Conservation (phyloP, 1,284 basidiomycete genomes). For the Ganoderma meredithae region DNA sequence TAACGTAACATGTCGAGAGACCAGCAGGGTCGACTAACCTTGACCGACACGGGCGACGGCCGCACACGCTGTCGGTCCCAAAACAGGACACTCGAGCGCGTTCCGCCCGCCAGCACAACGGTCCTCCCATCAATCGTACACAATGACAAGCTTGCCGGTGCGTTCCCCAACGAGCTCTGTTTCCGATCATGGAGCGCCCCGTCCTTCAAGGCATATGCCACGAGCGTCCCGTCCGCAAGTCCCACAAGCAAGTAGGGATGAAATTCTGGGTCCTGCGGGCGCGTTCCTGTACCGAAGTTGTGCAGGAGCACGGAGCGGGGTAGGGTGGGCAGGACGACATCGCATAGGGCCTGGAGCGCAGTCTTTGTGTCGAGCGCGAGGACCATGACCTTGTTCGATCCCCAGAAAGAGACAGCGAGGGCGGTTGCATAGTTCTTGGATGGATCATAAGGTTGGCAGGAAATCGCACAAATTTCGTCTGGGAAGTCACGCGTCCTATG, state of each 20-base stretch:
- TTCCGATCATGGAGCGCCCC: conserved; percentile 61
- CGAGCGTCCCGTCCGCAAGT: conserved; percentile 82
- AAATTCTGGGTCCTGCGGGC: conserved; percentile 44
- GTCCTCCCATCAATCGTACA: conserved; percentile 58
- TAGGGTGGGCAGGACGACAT: conserved; percentile 61
- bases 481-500: conserved; percentile 35
- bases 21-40: conserved; percentile 54
- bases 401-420: conserved; percentile 83
- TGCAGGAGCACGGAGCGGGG: conserved; percentile 78
- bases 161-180: conserved; percentile 69
- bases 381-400: conserved; percentile 68
- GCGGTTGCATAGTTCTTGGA: conserved; percentile 54
- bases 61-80: conserved; percentile 72
- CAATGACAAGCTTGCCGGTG: conserved; percentile 67
- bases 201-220: conserved; percentile 60
- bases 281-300: conserved; percentile 59
- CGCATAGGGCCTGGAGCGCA: conserved; percentile 51
- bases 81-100: conserved; percentile 67
- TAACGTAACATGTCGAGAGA: background rate
- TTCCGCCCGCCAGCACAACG: conserved; percentile 71
- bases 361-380: conserved; percentile 50
- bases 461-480: conserved; percentile 70
- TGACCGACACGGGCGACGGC: conserved; percentile 77
- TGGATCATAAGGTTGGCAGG: conserved; percentile 62
- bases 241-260: conserved; percentile 78